Evolutionary conservation across 2,329 filamentous ascomycete genomes (phyloP).

Genomic region (Bipolaris bicolor): DNA sequence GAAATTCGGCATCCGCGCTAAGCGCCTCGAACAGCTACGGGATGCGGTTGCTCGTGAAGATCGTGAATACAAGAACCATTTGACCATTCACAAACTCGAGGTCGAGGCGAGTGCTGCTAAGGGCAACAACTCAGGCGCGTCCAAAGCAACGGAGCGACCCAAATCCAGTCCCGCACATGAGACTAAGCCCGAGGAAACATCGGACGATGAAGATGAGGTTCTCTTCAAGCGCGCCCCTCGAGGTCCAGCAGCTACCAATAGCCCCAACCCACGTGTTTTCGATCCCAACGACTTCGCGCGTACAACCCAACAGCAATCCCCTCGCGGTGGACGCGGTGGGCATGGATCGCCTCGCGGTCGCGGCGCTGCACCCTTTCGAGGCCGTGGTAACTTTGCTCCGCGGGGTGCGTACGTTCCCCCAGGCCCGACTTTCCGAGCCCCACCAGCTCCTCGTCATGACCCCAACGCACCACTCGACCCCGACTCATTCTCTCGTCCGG

Average conservation of each 20-base stretch:
- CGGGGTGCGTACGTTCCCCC: conserved; percentile 42
- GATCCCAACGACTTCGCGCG: conserved; percentile 59
- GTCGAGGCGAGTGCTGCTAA: conserved; percentile 31
- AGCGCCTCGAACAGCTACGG: conserved; percentile 57
- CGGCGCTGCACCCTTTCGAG: conserved; percentile 31
- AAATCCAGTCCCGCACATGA: conserved; percentile 35
- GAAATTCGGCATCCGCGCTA: conserved; percentile 58
- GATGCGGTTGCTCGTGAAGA: conserved; percentile 58
- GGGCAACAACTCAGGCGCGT: conserved; percentile 18
- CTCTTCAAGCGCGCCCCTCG: conserved; percentile 48
- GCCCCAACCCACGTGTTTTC: conserved; percentile 45
- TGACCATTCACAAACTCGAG: conserved; percentile 48
- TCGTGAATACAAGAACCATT: conserved; percentile 53
- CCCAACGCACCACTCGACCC: conserved; percentile 49
- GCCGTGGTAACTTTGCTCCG: conserved; percentile 38
- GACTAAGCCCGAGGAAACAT: conserved; percentile 29
- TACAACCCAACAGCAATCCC: conserved; percentile 35
- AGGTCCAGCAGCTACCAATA: conserved; percentile 39
- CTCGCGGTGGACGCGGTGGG: conserved; percentile 43
- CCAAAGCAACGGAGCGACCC: conserved; percentile 31
- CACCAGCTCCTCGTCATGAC: conserved; percentile 39
- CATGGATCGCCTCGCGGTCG: conserved; percentile 32
- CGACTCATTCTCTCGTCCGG: conserved; percentile 48
- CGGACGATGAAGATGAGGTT: conserved; percentile 49
- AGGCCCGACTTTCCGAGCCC: conserved; percentile 33